Percentiles rank a stretch among this genome's conserved stretches.
These are phyloP conservation scores for Lophium mytilinum DNA, from an alignment of 495 filamentous ascomycete genomes.

Conservation along the genomic window DNA sequence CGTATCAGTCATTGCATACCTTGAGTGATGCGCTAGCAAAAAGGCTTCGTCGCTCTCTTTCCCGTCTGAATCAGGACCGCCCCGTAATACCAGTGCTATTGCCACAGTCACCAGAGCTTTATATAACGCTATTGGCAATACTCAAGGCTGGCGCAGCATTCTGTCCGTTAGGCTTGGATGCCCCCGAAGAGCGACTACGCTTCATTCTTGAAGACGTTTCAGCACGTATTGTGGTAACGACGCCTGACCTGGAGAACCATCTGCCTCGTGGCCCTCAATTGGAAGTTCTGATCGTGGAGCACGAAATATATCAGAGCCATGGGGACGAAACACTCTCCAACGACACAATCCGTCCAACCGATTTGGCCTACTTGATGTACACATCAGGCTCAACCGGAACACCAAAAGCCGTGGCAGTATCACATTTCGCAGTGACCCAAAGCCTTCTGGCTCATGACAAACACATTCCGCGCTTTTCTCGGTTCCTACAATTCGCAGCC, in stretches of 20 bases:
- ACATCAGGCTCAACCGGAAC: constrained; percentile 84
- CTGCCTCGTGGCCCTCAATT: constrained; percentile 11
- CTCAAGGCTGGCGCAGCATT: constrained; percentile 73
- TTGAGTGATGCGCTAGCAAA: constrained; percentile 37
- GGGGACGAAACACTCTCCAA: background rate
- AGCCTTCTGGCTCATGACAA: constrained; percentile 67
- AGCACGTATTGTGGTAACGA: constrained; percentile 31
- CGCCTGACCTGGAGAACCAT: background rate
- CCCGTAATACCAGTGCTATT: constrained; percentile 62
- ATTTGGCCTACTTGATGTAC: constrained; percentile 83
- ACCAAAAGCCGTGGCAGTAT: constrained; percentile 76
- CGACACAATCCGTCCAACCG: constrained; percentile 20
- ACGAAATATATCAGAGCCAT: background rate
- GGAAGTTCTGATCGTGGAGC: constrained; percentile 7
- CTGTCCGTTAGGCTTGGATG: constrained; percentile 66
- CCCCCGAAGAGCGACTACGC: constrained; percentile 59
- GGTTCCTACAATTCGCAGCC: constrained; percentile 81
- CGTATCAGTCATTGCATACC: constrained; percentile 53
- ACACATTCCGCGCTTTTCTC: constrained; percentile 60
- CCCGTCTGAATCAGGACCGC: constrained; percentile 3
- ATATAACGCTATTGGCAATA: constrained; percentile 61
- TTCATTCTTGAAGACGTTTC: constrained; percentile 65
- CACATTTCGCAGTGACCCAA: constrained; percentile 69
- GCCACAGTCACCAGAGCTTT: constrained; percentile 62
- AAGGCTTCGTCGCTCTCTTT: constrained; percentile 5